Base-by-base conservation (phyloP, 2,329 filamentous ascomycete species). In the Whalleya microplaca region DNA sequence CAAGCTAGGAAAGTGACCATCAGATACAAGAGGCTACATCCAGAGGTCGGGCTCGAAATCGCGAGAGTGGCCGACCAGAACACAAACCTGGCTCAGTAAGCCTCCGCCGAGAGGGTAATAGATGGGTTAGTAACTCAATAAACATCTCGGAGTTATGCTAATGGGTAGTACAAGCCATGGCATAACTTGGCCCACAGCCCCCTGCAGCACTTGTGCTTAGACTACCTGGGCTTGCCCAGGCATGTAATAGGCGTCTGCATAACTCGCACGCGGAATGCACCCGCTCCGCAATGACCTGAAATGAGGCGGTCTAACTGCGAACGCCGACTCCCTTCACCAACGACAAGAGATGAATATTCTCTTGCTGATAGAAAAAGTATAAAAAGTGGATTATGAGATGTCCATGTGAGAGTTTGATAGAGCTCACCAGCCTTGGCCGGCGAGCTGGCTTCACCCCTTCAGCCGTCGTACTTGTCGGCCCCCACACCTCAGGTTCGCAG, bases 11-110 rank as follows among this genome's bases (percentile, higher is more conserved):
- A 46, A 64, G 62, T 61, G 55, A 65, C 62, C 53, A 55, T 53
- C 2, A 56, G 63, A 55, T 65, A 65, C 63, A 58, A 62, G 21
- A 12, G 46, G 40, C 53, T 66, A 66, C 64, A 65, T 65, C 18
- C 47, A 27, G 52, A 62, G 23, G 23, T 61, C 61, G 61, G 63
- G 45, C 51, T 64, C 50, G 45, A 58, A 50, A 62, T 61, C 51
- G 55, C 57, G 57, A 65, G 56, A 61, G 62, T 61, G 45, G 27
- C 58, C 57, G 51, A 58, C 53, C 49, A 55, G 23, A 53, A 37
- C 19, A 51, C 32, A 45, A 48, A 53, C 45, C 55, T 57, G 52
- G 56, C 55, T 65, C 62, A 66, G 63, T 66, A 66, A 66, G 64
- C 64, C 57, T 61, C 57, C 57, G 56, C 61, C 53, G 50, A 48